A percentile compares a stretch with the other conserved stretches of the same genome.
Evolutionary conservation across 495 filamentous ascomycete species (phyloP).

Genomic region (Penicillium paxilli): DNA sequence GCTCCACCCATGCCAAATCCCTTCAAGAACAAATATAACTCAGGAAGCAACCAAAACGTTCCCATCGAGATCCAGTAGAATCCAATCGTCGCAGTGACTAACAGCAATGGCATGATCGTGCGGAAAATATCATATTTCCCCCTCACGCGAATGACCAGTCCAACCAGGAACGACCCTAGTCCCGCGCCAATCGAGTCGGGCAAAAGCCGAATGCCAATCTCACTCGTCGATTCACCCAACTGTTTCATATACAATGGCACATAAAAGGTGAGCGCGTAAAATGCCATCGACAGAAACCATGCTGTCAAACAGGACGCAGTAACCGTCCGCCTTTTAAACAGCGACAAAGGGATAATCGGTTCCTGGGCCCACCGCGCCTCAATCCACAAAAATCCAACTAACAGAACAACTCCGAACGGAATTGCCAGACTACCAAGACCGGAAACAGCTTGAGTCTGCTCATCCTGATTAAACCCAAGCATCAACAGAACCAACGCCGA

Average conservation of each 20-base stretch:
- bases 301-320: conserved; percentile 14
- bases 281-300: conserved; percentile 18
- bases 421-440: too few species aligned
- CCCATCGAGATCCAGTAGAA: conserved; percentile 2
- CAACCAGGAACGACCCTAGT: conserved; percentile 10
- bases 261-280: conserved; percentile 14
- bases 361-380: conserved; percentile 14
- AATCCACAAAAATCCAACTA: conserved; percentile 7
- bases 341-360: conserved; percentile 15
- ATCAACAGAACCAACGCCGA: conserved; percentile 10
- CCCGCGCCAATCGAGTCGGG: conserved; percentile 14
- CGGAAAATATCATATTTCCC: conserved; percentile 9
- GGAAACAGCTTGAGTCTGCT: too few species aligned
- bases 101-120: conserved; percentile 2
- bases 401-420: not conserved
- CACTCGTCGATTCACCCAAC: conserved; percentile 11
- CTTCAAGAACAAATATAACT: conserved; percentile 11
- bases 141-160: conserved; percentile 8
- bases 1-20: conserved; percentile 13
- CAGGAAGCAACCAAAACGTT: conserved; percentile 7
- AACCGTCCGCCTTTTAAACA: conserved; percentile 13
- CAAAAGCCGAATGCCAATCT: conserved; percentile 8
- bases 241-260: conserved; percentile 15
- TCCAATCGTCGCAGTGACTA: conserved; percentile 5
- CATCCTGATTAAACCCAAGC: conserved; percentile 13